These are phyloP conservation scores for Auriscalpium orientale DNA, from an alignment of 768 basidiomycete species.

Conservation along the genomic window DNA sequence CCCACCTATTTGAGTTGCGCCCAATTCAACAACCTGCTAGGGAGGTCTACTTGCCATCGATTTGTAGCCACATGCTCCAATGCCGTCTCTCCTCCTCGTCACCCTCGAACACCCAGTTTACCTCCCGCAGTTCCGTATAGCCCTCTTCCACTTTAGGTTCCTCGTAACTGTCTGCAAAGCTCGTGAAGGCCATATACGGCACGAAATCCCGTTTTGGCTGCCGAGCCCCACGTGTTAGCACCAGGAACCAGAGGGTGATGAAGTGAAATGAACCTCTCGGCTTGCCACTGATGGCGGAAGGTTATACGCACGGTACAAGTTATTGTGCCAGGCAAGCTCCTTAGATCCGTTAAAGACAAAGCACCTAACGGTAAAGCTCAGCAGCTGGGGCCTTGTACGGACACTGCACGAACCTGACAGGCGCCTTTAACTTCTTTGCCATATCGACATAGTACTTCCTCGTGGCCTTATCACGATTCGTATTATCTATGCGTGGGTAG, in stretches of 20 bases:
- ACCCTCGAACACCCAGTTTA: slow-evolving; percentile 80
- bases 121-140: slow-evolving; percentile 62
- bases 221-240: not conserved
- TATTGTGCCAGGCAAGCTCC: slow-evolving; percentile 92
- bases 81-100: slow-evolving; percentile 55
- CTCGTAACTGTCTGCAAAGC: slow-evolving; percentile 56
- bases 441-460: slow-evolving; percentile 66
- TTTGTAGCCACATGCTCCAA: slow-evolving; percentile 86
- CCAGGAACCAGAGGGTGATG: not conserved
- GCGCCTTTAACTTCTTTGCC: slow-evolving; percentile 46
- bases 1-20: no score
- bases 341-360: slow-evolving; percentile 66
- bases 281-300: slow-evolving; percentile 38
- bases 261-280: slow-evolving; percentile 30
- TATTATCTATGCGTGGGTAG: slow-evolving; percentile 58
- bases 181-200: slow-evolving; percentile 51
- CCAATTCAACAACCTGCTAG: no score
- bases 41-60: slow-evolving; percentile 56
- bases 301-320: slow-evolving; percentile 75
- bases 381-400: not conserved
- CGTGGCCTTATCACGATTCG: slow-evolving; percentile 70
- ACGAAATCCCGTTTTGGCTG: slow-evolving; percentile 45
- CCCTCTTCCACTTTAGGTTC: slow-evolving; percentile 65
- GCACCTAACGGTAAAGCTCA: slow-evolving; percentile 38
- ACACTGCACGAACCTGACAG: slow-evolving; percentile 40